Percentiles rank a stretch among this genome's conserved stretches.
phyloP scores from a whole-genome alignment of 2,329 filamentous ascomycete species.

The Neofusicoccum ribis region DNA sequence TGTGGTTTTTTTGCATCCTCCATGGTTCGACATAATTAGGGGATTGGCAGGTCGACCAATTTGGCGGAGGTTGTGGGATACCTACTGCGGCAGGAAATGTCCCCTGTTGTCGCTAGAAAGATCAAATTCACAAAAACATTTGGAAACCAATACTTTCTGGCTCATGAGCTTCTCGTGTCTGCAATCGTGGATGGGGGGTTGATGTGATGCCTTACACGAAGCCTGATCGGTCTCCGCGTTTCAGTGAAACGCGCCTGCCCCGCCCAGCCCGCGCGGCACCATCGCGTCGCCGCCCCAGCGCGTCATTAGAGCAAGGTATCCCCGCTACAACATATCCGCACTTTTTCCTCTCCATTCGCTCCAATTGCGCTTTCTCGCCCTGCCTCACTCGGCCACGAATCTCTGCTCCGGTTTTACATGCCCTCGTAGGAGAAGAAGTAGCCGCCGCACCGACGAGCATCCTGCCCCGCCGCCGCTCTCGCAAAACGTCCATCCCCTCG shows the following conservation, averaged over 20 bases:
- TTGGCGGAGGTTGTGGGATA: conserved; percentile 12
- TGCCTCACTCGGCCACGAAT: not conserved
- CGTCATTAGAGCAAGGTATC: conserved; percentile 1
- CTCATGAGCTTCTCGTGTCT: not conserved
- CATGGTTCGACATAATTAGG: not conserved
- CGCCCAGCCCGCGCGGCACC: not conserved
- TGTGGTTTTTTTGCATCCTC: not conserved
- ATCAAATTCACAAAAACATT: conserved; percentile 15
- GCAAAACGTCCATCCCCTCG: no score
- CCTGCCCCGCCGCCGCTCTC: no score
- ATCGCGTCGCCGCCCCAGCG: not conserved
- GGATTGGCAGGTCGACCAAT: conserved; percentile 1
- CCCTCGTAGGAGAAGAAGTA: no score
- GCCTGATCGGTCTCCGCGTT: not conserved
- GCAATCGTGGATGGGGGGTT: not conserved
- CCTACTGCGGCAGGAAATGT: conserved; percentile 11
- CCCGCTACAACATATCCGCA: not conserved
- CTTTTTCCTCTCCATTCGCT: not conserved
- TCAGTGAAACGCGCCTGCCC: not conserved
- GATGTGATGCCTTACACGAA: no score
- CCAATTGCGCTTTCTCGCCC: not conserved
- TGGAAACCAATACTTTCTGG: not conserved
- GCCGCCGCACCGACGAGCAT: no score
- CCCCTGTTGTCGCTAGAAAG: conserved; percentile 13
- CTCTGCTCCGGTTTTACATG: no score